Evolutionary conservation across 345 rosid genomes (phyloP).

Genomic region (Eutrema japonicum): DNA sequence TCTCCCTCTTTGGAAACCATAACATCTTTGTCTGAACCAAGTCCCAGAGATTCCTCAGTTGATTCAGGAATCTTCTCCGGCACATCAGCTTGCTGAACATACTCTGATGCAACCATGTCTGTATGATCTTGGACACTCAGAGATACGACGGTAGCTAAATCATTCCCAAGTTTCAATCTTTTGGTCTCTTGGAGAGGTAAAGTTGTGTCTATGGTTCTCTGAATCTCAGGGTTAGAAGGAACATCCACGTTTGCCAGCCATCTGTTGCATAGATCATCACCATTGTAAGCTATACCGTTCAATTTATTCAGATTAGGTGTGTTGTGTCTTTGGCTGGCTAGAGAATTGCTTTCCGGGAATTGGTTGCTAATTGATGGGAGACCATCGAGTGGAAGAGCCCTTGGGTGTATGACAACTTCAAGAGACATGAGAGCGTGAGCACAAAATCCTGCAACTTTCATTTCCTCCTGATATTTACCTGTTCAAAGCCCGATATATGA

Average conservation of each 20-base stretch:
- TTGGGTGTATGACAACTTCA: slow-evolving; percentile 87
- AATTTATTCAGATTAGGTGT: slow-evolving; percentile 39
- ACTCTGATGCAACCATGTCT: slow-evolving; percentile 39
- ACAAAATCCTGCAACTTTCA: slow-evolving; percentile 65
- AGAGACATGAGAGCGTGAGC: slow-evolving; percentile 70
- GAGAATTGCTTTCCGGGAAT: slow-evolving; percentile 36
- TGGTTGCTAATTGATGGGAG: slow-evolving; percentile 42
- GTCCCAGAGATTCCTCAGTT: slow-evolving; percentile 40
- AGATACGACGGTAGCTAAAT: slow-evolving; percentile 38
- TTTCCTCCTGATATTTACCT: slow-evolving; percentile 67
- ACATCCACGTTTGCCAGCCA: slow-evolving; percentile 49
- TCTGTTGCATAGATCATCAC: slow-evolving; percentile 48
- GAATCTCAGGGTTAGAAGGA: slow-evolving; percentile 31
- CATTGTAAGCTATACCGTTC: slow-evolving; percentile 43
- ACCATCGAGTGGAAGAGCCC: slow-evolving; percentile 64
- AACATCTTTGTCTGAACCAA: slow-evolving; percentile 35
- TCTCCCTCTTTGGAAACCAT: slow-evolving; percentile 31
- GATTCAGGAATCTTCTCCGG: slow-evolving; percentile 34
- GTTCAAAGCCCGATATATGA: slow-evolving; percentile 28
- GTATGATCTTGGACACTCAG: slow-evolving; percentile 38
- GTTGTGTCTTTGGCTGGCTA: slow-evolving; percentile 40
- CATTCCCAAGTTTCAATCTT: slow-evolving; percentile 37
- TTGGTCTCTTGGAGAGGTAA: slow-evolving; percentile 28
- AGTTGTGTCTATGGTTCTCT: slow-evolving; percentile 35
- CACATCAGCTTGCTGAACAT: slow-evolving; percentile 34